Evolutionary conservation across 208 protist genomes (phyloP).

Genomic region (Blastocrithidia nonstop): DNA sequence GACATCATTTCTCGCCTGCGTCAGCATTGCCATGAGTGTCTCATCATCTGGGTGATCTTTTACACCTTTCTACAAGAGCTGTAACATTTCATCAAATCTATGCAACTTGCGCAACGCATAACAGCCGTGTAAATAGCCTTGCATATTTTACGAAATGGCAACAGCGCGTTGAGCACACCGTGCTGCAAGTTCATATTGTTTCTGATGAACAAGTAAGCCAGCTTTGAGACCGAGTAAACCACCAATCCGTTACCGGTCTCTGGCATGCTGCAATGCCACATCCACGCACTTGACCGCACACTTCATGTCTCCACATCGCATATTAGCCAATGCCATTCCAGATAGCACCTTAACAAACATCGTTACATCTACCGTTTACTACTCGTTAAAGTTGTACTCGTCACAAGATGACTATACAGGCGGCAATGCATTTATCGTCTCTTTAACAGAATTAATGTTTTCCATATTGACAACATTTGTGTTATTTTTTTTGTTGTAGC

Average conservation of each 20-base stretch:
- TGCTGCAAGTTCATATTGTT: slow-evolving; percentile 49
- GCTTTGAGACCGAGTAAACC: slow-evolving; percentile 72
- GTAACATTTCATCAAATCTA: slow-evolving; percentile 27
- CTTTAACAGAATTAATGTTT: no score
- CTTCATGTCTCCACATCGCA: slow-evolving; percentile 56
- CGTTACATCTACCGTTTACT: slow-evolving; percentile 68
- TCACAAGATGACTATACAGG: no score
- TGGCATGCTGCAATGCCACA: slow-evolving; percentile 38
- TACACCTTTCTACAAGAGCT: slow-evolving; percentile 33
- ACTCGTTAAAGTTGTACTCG: no score
- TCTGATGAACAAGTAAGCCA: slow-evolving; percentile 50
- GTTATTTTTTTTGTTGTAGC: no score
- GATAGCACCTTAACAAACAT: slow-evolving; percentile 64
- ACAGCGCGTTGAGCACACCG: slow-evolving; percentile 43
- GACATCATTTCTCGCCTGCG: slow-evolving; percentile 21
- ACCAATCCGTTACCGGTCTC: slow-evolving; percentile 41
- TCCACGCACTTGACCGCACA: slow-evolving; percentile 67
- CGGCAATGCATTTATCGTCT: no score
- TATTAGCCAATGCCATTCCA: slow-evolving; percentile 69
- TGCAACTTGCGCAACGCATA: slow-evolving; percentile 47
- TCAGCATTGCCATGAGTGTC: slow-evolving; percentile 24
- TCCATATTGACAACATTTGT: neutral
- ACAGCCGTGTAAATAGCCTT: slow-evolving; percentile 71
- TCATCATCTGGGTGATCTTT: slow-evolving; percentile 67
- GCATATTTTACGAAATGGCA: slow-evolving; percentile 45